A percentile compares a stretch with the other conserved stretches of the same genome.
These are phyloP conservation scores for Pholiota molesta DNA, from an alignment of 768 basidiomycete species.

Conservation along the genomic window DNA sequence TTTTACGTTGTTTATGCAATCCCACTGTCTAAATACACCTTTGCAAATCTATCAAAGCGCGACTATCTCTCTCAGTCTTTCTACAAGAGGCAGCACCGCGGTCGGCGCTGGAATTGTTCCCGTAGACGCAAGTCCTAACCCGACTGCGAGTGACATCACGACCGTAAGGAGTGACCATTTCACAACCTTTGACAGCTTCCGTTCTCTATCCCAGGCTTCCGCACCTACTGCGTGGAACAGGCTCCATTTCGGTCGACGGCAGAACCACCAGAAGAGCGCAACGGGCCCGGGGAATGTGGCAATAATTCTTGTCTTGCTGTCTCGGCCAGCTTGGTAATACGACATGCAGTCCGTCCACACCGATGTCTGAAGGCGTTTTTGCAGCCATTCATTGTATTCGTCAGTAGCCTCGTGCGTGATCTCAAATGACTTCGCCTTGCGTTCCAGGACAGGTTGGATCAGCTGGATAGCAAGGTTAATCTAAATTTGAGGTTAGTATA, in stretches of 20 bases:
- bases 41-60: neutral
- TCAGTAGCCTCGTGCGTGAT: constrained; percentile 48
- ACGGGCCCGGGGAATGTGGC: constrained; percentile 60
- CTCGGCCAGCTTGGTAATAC: constrained; percentile 46
- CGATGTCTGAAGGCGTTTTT: constrained; percentile 45
- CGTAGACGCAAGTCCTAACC: constrained; percentile 20
- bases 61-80: neutral
- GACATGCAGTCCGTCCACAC: constrained; percentile 60
- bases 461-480: constrained; percentile 52
- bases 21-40: neutral
- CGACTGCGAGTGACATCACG: constrained; percentile 25
- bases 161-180: constrained; percentile 25
- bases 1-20: neutral
- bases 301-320: constrained; percentile 43
- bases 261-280: constrained; percentile 54
- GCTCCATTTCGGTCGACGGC: constrained; percentile 43
- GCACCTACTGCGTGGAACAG: constrained; percentile 45
- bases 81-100: constrained; percentile 1
- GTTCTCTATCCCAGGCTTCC: constrained; percentile 38
- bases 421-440: constrained; percentile 51
- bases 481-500: constrained; percentile 30
- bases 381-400: constrained; percentile 55
- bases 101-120: constrained; percentile 1
- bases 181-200: constrained; percentile 24
- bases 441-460: constrained; percentile 53